These are phyloP conservation scores for Brassica juncea DNA, from an alignment of 345 rosid species.

Conservation along the genomic window DNA sequence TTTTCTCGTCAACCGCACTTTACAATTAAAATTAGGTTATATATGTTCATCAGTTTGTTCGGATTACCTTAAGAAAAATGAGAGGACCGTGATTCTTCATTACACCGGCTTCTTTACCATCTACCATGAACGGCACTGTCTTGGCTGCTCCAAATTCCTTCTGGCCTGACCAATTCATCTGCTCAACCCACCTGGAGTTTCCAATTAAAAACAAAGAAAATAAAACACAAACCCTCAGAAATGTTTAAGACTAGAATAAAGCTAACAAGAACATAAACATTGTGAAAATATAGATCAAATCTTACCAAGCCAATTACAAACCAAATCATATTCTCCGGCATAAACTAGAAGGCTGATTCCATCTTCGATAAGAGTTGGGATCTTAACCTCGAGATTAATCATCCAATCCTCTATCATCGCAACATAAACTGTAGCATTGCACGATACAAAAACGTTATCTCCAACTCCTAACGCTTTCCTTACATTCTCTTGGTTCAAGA, in stretches of 20 bases:
- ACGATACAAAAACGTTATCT: slow-evolving; percentile 61
- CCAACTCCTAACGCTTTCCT: slow-evolving; percentile 71
- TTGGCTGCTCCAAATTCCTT: slow-evolving; percentile 54
- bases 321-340: slow-evolving; percentile 84
- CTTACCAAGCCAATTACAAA: slow-evolving; percentile 92
- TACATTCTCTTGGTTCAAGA: slow-evolving; percentile 56
- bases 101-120: slow-evolving; percentile 60
- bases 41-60: neutral
- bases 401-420: slow-evolving; percentile 73
- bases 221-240: neutral
- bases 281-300: neutral
- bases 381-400: slow-evolving; percentile 64
- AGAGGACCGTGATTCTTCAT: slow-evolving; percentile 44
- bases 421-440: slow-evolving; percentile 54
- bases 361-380: slow-evolving; percentile 65
- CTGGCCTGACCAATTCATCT: slow-evolving; percentile 76
- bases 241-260: neutral
- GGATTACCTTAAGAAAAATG: neutral
- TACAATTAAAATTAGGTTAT: neutral
- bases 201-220: slow-evolving; percentile 42
- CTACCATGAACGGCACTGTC: slow-evolving; percentile 53
- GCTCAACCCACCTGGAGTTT: slow-evolving; percentile 81
- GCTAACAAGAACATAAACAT: neutral
- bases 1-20: neutral
- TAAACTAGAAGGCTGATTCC: slow-evolving; percentile 68